Conservation (phyloP, 225 moss, liverwort and hornwort species). For the Thuidium tamariscinum region DNA sequence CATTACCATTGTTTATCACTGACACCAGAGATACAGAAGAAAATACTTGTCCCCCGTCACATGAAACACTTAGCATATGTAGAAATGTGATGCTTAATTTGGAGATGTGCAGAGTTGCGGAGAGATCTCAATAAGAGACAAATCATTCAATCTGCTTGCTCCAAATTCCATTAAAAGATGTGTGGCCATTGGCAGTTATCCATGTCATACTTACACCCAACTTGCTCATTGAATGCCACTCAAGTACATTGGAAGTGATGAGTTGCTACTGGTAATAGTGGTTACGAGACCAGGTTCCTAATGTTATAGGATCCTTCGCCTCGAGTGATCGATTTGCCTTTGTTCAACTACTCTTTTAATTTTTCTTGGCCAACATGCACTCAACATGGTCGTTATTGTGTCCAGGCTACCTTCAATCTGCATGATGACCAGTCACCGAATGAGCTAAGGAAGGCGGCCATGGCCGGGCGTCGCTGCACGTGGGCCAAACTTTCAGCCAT, state of each 20-base stretch:
- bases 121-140: background rate
- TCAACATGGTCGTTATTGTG: background rate
- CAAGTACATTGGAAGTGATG: background rate
- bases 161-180: background rate
- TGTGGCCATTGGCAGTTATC: background rate
- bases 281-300: background rate
- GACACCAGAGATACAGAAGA: background rate
- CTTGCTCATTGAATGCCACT: background rate
- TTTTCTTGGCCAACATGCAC: background rate
- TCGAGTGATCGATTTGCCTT: background rate
- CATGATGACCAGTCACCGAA: constrained; percentile 11
- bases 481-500: constrained; percentile 90
- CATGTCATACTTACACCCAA: background rate
- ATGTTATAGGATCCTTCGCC: background rate
- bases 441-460: constrained; percentile 66
- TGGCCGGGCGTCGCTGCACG: constrained; percentile 79
- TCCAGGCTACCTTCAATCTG: constrained; percentile 13
- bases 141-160: background rate
- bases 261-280: background rate
- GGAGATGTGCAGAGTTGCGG: background rate
- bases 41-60: background rate
- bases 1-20: background rate
- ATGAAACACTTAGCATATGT: too few relatives aligned
- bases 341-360: background rate
- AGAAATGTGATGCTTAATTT: background rate